A percentile compares a stretch with the other conserved stretches of the same genome.
Evolutionary conservation across 441 rosid genomes (phyloP).

Genomic region (Adansonia grandidieri): DNA sequence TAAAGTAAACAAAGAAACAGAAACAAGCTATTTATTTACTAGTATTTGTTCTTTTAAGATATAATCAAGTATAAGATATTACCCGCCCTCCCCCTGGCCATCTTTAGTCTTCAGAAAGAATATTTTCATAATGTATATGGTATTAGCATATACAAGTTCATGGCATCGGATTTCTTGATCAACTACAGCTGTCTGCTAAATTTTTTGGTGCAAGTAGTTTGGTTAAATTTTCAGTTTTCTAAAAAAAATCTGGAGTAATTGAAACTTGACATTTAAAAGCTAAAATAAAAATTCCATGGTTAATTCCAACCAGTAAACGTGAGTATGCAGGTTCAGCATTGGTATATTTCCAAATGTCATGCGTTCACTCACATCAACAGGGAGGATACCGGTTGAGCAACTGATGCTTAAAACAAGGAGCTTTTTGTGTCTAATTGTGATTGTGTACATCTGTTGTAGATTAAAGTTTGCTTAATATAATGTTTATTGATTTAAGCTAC

Average conservation of each 20-base stretch:
- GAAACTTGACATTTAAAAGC: conserved; percentile 18
- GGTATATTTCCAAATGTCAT: neutral
- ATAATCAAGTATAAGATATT: neutral
- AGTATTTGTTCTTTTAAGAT: neutral
- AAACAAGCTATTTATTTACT: neutral
- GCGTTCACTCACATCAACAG: neutral
- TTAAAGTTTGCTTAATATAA: conserved; percentile 9
- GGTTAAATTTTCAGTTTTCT: neutral
- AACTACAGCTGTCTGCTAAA: neutral
- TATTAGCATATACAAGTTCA: neutral
- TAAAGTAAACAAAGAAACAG: neutral
- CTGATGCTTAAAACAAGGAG: neutral
- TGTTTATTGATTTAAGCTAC: conserved; percentile 25
- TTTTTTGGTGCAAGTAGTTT: neutral
- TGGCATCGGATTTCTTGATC: conserved; percentile 4
- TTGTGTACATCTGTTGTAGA: neutral
- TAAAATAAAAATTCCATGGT: neutral
- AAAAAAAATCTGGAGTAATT: neutral
- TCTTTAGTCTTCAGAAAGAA: neutral
- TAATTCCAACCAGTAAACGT: neutral
- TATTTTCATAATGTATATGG: neutral
- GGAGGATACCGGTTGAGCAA: conserved; percentile 1
- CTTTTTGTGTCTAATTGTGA: neutral
- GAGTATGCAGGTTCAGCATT: conserved; percentile 6
- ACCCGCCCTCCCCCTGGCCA: neutral